phyloP scores from a whole-genome alignment of 805 yeast species.

The Starmera pachycereana region DNA sequence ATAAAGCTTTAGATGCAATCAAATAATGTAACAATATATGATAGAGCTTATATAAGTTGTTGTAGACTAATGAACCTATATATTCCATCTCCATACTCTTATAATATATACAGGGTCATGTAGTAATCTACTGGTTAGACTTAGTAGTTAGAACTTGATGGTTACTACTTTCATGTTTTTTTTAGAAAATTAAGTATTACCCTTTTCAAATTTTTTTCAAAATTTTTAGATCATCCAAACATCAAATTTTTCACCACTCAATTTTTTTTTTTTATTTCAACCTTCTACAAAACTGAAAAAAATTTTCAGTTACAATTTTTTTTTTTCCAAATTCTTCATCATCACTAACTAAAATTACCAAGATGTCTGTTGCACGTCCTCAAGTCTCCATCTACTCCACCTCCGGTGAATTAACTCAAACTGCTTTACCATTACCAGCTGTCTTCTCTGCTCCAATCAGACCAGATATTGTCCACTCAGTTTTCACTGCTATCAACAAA shows the following conservation, averaged over 20 bases:
- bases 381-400: slow-evolving; percentile 91
- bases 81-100: too few relatives aligned
- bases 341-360: slow-evolving; percentile 5
- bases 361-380: slow-evolving; percentile 70
- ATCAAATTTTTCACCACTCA: too few relatives aligned
- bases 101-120: too few relatives aligned
- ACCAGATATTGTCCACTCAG: slow-evolving; percentile 98
- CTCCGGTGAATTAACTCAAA: slow-evolving; percentile 77
- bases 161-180: too few relatives aligned
- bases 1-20: slow-evolving; percentile 3
- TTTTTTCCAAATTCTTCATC: not conserved
- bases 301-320: not conserved
- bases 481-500: slow-evolving; percentile 97
- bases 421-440: slow-evolving; percentile 91
- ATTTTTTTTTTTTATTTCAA: not conserved
- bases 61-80: too few relatives aligned
- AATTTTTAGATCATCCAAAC: too few relatives aligned
- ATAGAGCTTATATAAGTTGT: too few relatives aligned
- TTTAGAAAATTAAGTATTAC: too few relatives aligned
- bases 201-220: too few relatives aligned
- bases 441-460: slow-evolving; percentile 99
- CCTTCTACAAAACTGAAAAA: not conserved
- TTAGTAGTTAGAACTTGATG: too few relatives aligned
- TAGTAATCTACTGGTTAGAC: too few relatives aligned
- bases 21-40: too few relatives aligned